phyloP scores from a whole-genome alignment of 495 filamentous ascomycete genomes.

The Chlorociboria aeruginascens region DNA sequence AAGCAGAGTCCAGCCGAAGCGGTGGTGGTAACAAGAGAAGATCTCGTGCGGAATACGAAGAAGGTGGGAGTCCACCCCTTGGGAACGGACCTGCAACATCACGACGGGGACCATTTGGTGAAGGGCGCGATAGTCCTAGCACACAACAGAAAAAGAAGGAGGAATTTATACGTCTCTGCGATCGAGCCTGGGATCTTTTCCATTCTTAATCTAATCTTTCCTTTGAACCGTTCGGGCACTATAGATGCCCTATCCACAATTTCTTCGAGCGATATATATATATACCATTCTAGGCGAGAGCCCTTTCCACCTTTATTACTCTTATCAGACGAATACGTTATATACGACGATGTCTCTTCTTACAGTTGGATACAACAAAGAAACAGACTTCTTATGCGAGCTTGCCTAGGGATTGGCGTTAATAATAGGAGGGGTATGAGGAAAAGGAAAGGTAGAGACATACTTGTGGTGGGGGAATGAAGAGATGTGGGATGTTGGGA shows the following conservation, averaged over 20 bases:
- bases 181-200: slow-evolving; percentile 90
- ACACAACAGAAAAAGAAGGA: slow-evolving; percentile 83
- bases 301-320: neutral
- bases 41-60: slow-evolving; percentile 78
- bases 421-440: slow-evolving; percentile 9
- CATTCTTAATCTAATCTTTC: slow-evolving; percentile 56
- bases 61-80: slow-evolving; percentile 69
- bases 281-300: neutral
- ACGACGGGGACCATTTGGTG: slow-evolving; percentile 58
- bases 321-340: neutral
- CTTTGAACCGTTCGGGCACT: neutral
- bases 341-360: too few relatives aligned
- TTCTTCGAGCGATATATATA: neutral
- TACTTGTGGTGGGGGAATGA: neutral
- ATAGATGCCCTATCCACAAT: slow-evolving; percentile 1
- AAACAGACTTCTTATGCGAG: slow-evolving; percentile 1
- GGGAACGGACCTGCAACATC: slow-evolving; percentile 43
- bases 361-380: too few relatives aligned
- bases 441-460: neutral
- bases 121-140: slow-evolving; percentile 69
- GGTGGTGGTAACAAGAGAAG: slow-evolving; percentile 50
- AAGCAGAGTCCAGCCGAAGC: slow-evolving; percentile 26
- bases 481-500: slow-evolving; percentile 3
- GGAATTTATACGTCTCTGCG: slow-evolving; percentile 80
- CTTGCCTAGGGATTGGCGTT: slow-evolving; percentile 10